Conservation (phyloP, 75 land plant species). For the Sequoia sempervirens region DNA sequence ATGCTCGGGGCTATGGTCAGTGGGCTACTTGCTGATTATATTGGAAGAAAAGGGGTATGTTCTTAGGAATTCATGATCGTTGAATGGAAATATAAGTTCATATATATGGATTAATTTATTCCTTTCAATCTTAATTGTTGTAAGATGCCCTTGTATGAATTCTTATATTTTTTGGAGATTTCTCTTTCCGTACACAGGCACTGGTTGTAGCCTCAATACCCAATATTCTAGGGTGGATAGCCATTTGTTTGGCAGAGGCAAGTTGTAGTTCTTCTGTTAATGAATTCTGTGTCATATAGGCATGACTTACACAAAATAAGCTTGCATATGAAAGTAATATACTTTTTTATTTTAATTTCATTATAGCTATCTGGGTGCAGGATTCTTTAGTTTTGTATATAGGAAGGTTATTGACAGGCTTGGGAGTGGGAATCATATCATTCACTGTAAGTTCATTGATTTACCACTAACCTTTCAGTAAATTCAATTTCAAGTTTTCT, state of each 20-base stretch:
- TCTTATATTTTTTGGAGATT: background rate
- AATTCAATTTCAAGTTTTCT: background rate
- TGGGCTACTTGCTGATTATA: no score
- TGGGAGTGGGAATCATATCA: conserved; percentile 33
- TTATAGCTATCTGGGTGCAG: conserved; percentile 11
- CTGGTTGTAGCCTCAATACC: conserved; percentile 76
- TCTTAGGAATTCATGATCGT: background rate
- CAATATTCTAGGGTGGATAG: conserved; percentile 77
- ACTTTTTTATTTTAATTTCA: background rate
- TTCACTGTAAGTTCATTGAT: conserved; percentile 29
- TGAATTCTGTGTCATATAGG: background rate
- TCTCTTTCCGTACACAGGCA: conserved; percentile 40
- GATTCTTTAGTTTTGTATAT: conserved; percentile 10
- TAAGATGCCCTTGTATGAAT: background rate
- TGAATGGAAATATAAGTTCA: background rate
- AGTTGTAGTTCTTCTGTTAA: background rate
- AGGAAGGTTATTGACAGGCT: conserved; percentile 23
- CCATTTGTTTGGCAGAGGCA: conserved; percentile 72
- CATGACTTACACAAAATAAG: background rate
- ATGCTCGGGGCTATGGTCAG: no score
- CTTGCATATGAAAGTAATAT: background rate
- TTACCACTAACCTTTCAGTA: background rate
- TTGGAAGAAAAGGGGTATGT: no score
- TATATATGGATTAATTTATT: background rate
- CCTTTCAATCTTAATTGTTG: background rate